Conservation (phyloP, 768 basidiomycete species). For the Cystofilobasidium capitatum region DNA sequence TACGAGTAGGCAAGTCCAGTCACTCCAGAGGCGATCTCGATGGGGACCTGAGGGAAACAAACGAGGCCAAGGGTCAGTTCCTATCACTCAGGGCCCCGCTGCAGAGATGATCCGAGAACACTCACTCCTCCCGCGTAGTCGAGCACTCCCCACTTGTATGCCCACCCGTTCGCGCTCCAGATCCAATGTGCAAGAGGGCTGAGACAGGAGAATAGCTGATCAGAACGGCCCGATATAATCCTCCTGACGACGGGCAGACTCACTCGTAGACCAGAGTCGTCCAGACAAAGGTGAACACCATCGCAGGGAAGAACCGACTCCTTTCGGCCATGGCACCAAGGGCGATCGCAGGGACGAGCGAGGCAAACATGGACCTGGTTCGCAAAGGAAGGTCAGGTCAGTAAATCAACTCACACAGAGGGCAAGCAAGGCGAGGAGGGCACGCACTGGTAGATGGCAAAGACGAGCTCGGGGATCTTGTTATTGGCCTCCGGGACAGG, state of each 20-base stretch:
- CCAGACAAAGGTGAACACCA: conserved; percentile 88
- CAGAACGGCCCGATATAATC: too few relatives aligned
- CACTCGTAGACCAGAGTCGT: conserved; percentile 21
- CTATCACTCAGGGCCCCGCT: background rate
- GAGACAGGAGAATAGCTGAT: conserved; percentile 43
- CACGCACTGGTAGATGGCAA: conserved; percentile 32
- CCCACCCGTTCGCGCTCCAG: conserved; percentile 77
- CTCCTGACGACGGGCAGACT: background rate
- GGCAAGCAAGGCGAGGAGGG: conserved; percentile 9
- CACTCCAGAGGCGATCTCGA: conserved; percentile 88
- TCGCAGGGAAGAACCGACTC: conserved; percentile 67
- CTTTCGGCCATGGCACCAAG: conserved; percentile 84
- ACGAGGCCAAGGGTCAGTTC: background rate
- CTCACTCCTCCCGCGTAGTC: conserved; percentile 63
- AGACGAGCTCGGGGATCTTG: conserved; percentile 38
- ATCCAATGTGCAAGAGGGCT: conserved; percentile 95
- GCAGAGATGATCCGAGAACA: background rate
- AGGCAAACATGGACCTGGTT: conserved; percentile 37
- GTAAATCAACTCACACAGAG: background rate
- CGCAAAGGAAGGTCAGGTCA: background rate
- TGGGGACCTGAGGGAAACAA: conserved; percentile 51
- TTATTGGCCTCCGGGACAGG: conserved; percentile 39
- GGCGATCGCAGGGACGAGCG: conserved; percentile 68
- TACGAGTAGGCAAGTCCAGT: conserved; percentile 84
- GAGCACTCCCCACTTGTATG: conserved; percentile 63